Conservation (phyloP, 2,329 filamentous ascomycete species). For the Sclerotinia minor region DNA sequence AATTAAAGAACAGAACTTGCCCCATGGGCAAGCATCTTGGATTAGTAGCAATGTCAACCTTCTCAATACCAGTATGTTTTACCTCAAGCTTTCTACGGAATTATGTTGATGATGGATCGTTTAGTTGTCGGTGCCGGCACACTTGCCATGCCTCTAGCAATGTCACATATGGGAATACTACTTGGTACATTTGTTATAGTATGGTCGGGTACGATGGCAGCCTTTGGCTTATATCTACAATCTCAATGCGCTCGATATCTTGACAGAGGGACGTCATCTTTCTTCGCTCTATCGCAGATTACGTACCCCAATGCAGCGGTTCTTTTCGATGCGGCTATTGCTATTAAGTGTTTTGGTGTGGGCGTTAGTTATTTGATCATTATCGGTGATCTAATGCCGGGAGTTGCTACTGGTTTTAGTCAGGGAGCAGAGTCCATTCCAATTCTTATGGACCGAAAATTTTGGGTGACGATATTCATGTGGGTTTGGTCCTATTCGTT, state of each 20-base stretch:
- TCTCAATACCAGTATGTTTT: constrained; percentile 81
- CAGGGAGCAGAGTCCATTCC: constrained; percentile 60
- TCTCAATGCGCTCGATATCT: constrained; percentile 90
- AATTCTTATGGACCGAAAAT: constrained; percentile 85
- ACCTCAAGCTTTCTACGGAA: constrained; percentile 26
- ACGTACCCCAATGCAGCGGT: constrained; percentile 96
- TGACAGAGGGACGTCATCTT: constrained; percentile 83
- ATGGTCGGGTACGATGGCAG: constrained; percentile 86
- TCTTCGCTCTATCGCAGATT: constrained; percentile 95
- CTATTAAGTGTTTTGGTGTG: constrained; percentile 97
- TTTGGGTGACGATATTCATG: constrained; percentile 99
- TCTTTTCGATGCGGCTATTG: constrained; percentile 92
- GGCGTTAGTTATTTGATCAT: constrained; percentile 98
- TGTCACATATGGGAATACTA: constrained; percentile 92
- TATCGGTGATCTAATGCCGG: constrained; percentile 97
- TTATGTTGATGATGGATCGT: constrained; percentile 29
- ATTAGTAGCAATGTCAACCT: constrained; percentile 91
- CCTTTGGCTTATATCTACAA: constrained; percentile 93
- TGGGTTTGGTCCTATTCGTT: constrained; percentile 43
- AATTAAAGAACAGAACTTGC: constrained; percentile 67
- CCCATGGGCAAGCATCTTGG: constrained; percentile 76
- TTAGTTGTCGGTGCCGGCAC: constrained; percentile 93
- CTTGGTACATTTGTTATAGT: constrained; percentile 81
- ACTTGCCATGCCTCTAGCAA: constrained; percentile 80
- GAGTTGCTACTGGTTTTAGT: constrained; percentile 81